Evolutionary conservation across 345 rosid genomes (phyloP), one percentile per base, ranked within the genome.

Genomic region (Camelina laxa): DNA sequence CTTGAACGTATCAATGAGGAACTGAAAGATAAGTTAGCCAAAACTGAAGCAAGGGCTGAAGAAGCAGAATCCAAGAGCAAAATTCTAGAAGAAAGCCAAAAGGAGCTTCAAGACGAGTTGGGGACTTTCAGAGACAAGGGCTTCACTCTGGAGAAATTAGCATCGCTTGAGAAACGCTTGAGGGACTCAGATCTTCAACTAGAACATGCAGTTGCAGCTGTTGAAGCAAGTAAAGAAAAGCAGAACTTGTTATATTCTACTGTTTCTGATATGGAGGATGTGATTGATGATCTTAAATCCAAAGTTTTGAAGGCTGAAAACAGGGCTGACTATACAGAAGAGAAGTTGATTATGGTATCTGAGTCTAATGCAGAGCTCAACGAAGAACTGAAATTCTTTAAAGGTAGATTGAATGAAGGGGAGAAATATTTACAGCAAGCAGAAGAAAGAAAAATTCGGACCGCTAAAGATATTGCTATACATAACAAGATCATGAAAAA

Each of bases 171-270:
- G 80, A 85, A 80, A 79, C 89, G 72, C 67, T 67, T 87, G 80
- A 82, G 74, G 77, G 96, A 88, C 48, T 84, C 88, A 55, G 93
- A 91, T 75, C 83, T 83, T 68, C 85, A 49, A 69, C 82, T 92
- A 57, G 91, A 90, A 67, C 87, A 71, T 83, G 97, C 97, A 9
- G 81, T 85, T 69, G 99, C 93, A 48, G 89, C 91, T 69, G 77
- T 82, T 10, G 97, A 92, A 81, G 97, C 99, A 65, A 83, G 93
- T 71, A 87, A 87, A 79, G 99, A 95, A 82, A 89, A 88, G 76
- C 87, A 87, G 81, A 80, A 21, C 49, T 82, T 95, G 88, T 77
- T 90, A 69, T 75, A 83, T 73, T 71, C 88, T 67, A 84, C 96
- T 11, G 88, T 95, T 70, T 60, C 67, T 62, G 97, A 95, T 78